Conservation (phyloP, 257 asterid genomes). For the Capsicum pubescens region DNA sequence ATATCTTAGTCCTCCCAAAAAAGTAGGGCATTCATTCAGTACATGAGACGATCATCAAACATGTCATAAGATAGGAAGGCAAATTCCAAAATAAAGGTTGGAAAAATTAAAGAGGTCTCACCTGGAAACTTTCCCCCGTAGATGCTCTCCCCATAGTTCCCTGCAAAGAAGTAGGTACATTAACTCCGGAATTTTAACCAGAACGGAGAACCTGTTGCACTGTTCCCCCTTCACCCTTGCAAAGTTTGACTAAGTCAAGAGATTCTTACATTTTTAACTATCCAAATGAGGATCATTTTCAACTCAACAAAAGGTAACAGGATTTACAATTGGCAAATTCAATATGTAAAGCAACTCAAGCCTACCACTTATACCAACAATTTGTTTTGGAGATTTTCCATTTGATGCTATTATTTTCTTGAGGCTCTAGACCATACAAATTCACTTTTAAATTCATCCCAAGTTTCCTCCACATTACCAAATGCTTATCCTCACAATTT, state of each 20-base stretch:
- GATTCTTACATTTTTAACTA: background rate
- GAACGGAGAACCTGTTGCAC: background rate
- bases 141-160: slow-evolving; percentile 88
- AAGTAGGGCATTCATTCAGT: slow-evolving; percentile 19
- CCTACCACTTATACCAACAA: background rate
- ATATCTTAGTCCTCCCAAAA: background rate
- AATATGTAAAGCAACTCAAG: background rate
- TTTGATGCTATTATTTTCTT: background rate
- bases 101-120: slow-evolving; percentile 40
- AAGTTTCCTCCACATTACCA: background rate
- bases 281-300: background rate
- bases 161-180: slow-evolving; percentile 50
- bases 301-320: background rate
- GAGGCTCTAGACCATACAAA: background rate
- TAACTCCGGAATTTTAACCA: slow-evolving; percentile 15
- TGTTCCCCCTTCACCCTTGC: background rate
- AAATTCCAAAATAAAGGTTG: slow-evolving; percentile 23
- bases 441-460: background rate
- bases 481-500: background rate
- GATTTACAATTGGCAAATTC: background rate
- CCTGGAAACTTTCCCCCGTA: slow-evolving; percentile 91
- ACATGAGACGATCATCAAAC: slow-evolving; percentile 13
- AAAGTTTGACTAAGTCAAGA: background rate
- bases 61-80: background rate
- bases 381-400: background rate